These are phyloP conservation scores for Juncus inflexus DNA, from an alignment of 176 grass and related monocot species.

Conservation along the genomic window DNA sequence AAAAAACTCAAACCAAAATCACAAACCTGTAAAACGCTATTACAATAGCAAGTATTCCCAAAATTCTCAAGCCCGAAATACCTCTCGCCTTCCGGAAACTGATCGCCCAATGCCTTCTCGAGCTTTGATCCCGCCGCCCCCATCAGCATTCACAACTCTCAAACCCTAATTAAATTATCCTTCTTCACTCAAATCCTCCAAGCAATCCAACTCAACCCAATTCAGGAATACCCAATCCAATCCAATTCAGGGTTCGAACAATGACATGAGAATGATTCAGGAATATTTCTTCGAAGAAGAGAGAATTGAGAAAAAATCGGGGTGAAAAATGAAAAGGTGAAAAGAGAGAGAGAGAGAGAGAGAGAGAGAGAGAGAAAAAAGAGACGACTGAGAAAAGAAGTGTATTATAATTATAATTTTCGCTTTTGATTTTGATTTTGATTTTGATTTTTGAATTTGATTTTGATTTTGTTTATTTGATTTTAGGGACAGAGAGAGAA, in stretches of 20 bases:
- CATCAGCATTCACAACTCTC: slow-evolving; percentile 61
- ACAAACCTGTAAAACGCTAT: slow-evolving; percentile 89
- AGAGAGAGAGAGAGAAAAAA: slow-evolving; percentile 1
- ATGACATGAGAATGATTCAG: slow-evolving; percentile 20
- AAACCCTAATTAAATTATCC: neutral
- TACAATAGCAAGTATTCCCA: slow-evolving; percentile 99
- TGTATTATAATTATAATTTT: too few relatives aligned
- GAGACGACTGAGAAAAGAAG: slow-evolving; percentile 18
- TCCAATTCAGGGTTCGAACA: slow-evolving; percentile 2
- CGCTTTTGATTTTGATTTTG: too few relatives aligned
- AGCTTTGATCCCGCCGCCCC: slow-evolving; percentile 93
- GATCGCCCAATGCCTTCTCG: slow-evolving; percentile 95
- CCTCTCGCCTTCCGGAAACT: slow-evolving; percentile 97
- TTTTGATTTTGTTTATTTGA: too few relatives aligned
- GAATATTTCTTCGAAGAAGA: neutral
- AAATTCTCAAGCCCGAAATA: slow-evolving; percentile 99
- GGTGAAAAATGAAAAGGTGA: neutral
- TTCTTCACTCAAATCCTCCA: neutral
- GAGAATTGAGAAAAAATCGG: slow-evolving; percentile 6
- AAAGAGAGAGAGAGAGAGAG: neutral
- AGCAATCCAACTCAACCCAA: neutral
- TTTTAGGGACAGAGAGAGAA: too few relatives aligned
- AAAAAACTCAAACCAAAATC: slow-evolving; percentile 18
- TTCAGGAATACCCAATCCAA: too few relatives aligned
- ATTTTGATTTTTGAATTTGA: too few relatives aligned